Evolutionary conservation across 257 asterid species (phyloP).

Genomic region (Phtheirospermum japonicum): DNA sequence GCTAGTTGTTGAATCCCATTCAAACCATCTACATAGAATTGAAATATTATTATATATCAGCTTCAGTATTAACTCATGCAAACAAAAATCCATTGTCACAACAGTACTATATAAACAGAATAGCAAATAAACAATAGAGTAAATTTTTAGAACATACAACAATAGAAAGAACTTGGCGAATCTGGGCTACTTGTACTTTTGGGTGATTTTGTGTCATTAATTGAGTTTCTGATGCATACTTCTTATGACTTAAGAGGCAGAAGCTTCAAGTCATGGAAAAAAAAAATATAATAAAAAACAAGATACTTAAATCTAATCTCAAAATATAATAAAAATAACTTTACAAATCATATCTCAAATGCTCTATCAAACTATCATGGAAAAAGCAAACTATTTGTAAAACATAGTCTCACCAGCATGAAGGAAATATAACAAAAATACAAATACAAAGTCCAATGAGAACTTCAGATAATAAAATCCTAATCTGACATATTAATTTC

Average conservation of each 20-base stretch:
- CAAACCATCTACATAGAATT: constrained; percentile 61
- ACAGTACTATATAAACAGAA: constrained; percentile 16
- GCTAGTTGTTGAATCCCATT: constrained; percentile 48
- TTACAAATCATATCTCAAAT: too few relatives aligned
- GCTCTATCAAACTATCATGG: too few relatives aligned
- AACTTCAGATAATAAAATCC: neutral
- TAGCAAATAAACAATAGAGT: neutral
- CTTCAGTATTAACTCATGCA: constrained; percentile 21
- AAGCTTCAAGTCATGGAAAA: too few relatives aligned
- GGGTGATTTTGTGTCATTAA: neutral
- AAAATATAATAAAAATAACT: too few relatives aligned
- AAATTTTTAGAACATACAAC: neutral
- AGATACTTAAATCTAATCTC: too few relatives aligned
- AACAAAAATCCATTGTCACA: neutral
- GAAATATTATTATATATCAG: constrained; percentile 1
- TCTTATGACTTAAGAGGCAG: neutral
- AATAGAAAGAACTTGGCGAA: neutral
- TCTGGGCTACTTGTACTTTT: neutral
- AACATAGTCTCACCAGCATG: constrained; percentile 9
- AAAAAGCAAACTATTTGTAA: constrained; percentile 13
- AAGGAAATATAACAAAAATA: neutral
- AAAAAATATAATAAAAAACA: neutral
- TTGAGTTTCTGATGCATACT: constrained; percentile 13
- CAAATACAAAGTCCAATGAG: neutral
- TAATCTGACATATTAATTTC: neutral